phyloP scores from a whole-genome alignment of 208 protist species.

The Trichomonas tenax region DNA sequence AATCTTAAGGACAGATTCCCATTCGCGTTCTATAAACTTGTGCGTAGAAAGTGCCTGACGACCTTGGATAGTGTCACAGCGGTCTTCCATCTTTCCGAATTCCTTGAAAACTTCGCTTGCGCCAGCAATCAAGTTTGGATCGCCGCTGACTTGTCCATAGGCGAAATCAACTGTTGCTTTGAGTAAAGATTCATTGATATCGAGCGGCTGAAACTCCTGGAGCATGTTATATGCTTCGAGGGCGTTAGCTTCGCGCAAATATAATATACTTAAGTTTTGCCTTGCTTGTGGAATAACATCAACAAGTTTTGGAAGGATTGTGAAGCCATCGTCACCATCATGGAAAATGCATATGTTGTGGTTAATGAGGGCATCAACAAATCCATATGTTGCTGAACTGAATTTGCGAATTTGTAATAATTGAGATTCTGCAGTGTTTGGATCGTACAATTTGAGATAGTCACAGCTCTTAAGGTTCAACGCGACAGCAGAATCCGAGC shows the following conservation, averaged over 20 bases:
- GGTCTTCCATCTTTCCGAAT: not conserved
- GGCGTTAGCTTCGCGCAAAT: not conserved
- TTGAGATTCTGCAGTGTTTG: not conserved
- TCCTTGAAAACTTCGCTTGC: not conserved
- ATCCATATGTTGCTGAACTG: not conserved
- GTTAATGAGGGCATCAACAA: not conserved
- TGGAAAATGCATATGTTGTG: not conserved
- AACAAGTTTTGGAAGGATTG: not conserved
- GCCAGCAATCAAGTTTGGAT: not conserved
- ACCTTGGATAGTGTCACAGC: not conserved
- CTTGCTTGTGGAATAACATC: not conserved
- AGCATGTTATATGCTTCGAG: not conserved
- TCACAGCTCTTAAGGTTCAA: not conserved
- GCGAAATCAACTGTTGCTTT: not conserved
- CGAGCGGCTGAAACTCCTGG: not conserved
- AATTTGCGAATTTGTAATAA: slow-evolving; percentile 9
- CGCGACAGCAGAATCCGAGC: not conserved
- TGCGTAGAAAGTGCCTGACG: not conserved
- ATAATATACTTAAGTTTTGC: not conserved
- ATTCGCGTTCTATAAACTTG: not conserved
- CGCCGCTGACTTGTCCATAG: not conserved
- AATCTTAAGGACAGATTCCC: not conserved
- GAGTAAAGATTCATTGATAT: not conserved
- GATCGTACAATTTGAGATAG: not conserved
- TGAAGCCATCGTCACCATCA: not conserved